Evolutionary conservation across 305 asterid genomes (phyloP), one percentile per base, ranked within the genome.

Genomic region (Withania somnifera): DNA sequence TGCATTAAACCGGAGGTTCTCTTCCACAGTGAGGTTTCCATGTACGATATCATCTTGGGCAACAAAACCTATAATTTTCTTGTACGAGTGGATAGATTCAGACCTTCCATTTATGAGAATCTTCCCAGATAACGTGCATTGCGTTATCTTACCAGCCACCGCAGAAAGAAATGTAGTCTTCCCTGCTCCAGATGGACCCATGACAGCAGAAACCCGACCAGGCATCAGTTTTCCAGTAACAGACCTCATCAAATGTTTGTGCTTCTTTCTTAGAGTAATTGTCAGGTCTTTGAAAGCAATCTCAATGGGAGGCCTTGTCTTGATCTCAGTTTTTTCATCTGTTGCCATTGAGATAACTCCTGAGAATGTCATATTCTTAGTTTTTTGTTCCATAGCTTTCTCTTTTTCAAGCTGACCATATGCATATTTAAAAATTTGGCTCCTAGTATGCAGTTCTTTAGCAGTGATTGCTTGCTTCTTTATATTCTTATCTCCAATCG

Each of bases 161-260:
- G 99, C 98, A 81, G 98, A 92, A 85, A 96, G 98, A 91, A 96
- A 96, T 5, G 99, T 94, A 45, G 99, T 96, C 85, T 96, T 96
- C 82, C 99, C 98, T 20, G 99, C 99, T 71, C 99, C 99, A 15
- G 99, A 96, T 79, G 99, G 99, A 68, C 99, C 99, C 99, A 96
- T 96, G 84, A 96, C 98, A 53, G 99, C 98, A 52, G 99, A 89
- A 84, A 96, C 90, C 82, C 97, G 90, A 40, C 99, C 99, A 36
- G 99, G 98, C 69, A 85, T 75, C 71, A 94, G 68, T 86, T 91
- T 94, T 86, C 99, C 99, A 9, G 93, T 90, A 86, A 96, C 97
- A 80, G 90, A 88, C 90, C 98, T 96, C 98, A 96, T 91, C 84
- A 96, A 87, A 91, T 96, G 94, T 79, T 86, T 96, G 91, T 91